Conservation (phyloP, 108 stramenopile genomes). For the Cyclotella choctawhatcheeana region DNA sequence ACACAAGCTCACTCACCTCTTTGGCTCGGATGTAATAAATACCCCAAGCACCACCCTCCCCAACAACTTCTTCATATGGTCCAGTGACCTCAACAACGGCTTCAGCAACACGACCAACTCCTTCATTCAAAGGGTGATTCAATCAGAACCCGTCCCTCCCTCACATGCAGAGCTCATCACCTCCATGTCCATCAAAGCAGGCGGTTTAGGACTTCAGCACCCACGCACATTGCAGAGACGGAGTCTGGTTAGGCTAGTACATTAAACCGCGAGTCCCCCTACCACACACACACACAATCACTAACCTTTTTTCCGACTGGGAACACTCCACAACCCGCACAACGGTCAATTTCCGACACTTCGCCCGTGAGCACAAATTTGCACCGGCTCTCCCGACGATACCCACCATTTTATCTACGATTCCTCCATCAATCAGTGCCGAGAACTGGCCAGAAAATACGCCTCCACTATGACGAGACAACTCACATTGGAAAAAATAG, state of each 20-base stretch:
- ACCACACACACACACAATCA: neutral
- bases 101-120: neutral
- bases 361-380: too few relatives aligned
- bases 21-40: neutral
- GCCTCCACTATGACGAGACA: too few relatives aligned
- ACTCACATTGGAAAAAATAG: too few relatives aligned
- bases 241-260: neutral
- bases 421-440: too few relatives aligned
- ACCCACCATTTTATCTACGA: too few relatives aligned
- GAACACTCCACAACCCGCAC: neutral
- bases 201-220: neutral
- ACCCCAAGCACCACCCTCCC: neutral
- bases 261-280: neutral
- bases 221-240: neutral
- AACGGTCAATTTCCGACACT: neutral
- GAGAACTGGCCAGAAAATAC: too few relatives aligned
- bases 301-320: neutral
- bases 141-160: neutral
- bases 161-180: neutral
- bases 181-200: neutral
- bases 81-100: neutral
- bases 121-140: neutral
- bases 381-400: too few relatives aligned
- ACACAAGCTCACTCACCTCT: neutral
- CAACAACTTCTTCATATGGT: neutral